Evolutionary conservation across 2,329 filamentous ascomycete species (phyloP).

Genomic region (Fusarium piperis): DNA sequence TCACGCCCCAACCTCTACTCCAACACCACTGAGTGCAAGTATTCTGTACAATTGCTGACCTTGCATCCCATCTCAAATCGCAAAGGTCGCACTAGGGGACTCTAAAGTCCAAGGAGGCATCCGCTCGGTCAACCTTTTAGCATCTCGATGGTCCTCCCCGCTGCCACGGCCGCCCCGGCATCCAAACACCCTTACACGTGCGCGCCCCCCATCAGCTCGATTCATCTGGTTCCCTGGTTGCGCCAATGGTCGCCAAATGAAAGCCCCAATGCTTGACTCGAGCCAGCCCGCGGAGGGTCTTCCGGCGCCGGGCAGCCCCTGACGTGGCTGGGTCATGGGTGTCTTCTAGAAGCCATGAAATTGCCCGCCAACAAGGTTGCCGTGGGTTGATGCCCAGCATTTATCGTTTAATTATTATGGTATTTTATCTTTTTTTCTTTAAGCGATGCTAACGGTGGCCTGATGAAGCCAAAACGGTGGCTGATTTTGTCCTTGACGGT

Average conservation of each 20-base stretch:
- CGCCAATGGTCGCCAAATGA: constrained; percentile 16
- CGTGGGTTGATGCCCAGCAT: constrained; percentile 24
- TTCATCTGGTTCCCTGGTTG: constrained; percentile 24
- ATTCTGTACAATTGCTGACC: background rate
- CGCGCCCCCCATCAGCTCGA: constrained; percentile 17
- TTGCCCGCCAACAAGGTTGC: constrained; percentile 17
- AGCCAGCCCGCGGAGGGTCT: constrained; percentile 32
- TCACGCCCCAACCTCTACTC: background rate
- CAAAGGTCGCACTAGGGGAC: background rate
- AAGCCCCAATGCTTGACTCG: constrained; percentile 29
- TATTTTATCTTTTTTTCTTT: constrained; percentile 25
- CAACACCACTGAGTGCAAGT: background rate
- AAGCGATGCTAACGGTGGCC: constrained; percentile 27
- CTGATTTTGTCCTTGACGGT: constrained; percentile 9
- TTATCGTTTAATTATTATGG: constrained; percentile 25
- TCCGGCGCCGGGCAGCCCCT: constrained; percentile 36
- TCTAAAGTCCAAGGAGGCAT: background rate
- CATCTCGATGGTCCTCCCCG: constrained; percentile 1
- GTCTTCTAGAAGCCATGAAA: constrained; percentile 42
- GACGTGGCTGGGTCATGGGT: constrained; percentile 29
- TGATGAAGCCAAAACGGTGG: constrained; percentile 31
- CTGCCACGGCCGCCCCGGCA: constrained; percentile 11
- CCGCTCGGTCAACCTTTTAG: constrained; percentile 24
- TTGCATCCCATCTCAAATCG: background rate
- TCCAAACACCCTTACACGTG: constrained; percentile 35